phyloP scores from a whole-genome alignment of 805 yeast species.

The Nakazawaea anatomiae region DNA sequence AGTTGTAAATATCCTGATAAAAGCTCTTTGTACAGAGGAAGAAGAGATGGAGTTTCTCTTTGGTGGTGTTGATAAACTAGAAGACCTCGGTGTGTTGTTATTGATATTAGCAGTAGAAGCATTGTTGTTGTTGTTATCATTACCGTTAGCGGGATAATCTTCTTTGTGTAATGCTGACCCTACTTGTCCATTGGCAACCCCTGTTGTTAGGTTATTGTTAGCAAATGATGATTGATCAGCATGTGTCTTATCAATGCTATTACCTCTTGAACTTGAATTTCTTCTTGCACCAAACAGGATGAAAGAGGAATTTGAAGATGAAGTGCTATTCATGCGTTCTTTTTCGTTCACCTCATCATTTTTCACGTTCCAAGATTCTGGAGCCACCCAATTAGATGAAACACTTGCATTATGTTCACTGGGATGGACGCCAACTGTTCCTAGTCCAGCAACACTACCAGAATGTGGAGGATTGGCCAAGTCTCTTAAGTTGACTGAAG shows the following conservation, averaged over 20 bases:
- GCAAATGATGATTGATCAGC: too few species aligned
- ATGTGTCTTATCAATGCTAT: neutral
- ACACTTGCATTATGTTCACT: conserved; percentile 7
- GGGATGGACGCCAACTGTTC: neutral
- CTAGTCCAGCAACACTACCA: neutral
- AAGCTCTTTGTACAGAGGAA: conserved; percentile 5
- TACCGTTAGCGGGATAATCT: neutral
- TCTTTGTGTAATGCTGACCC: too few species aligned
- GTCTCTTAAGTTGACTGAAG: conserved; percentile 4
- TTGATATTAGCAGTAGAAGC: too few species aligned
- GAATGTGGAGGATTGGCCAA: neutral
- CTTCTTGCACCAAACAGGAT: neutral
- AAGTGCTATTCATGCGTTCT: conserved; percentile 5
- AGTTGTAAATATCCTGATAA: conserved; percentile 10
- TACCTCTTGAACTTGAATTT: conserved; percentile 2
- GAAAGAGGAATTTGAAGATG: conserved; percentile 5
- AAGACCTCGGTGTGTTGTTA: neutral
- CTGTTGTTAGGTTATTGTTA: too few species aligned
- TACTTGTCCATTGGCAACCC: too few species aligned
- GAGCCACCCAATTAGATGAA: conserved; percentile 11
- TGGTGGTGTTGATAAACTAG: neutral
- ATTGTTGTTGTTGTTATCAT: neutral
- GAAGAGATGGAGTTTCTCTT: conserved; percentile 3
- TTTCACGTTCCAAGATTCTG: conserved; percentile 12
- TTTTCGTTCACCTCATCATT: conserved; percentile 2